A percentile compares a stretch with the other conserved stretches of the same genome.
phyloP scores from a whole-genome alignment of 2,329 filamentous ascomycete species.

The Fusarium verrucosum region DNA sequence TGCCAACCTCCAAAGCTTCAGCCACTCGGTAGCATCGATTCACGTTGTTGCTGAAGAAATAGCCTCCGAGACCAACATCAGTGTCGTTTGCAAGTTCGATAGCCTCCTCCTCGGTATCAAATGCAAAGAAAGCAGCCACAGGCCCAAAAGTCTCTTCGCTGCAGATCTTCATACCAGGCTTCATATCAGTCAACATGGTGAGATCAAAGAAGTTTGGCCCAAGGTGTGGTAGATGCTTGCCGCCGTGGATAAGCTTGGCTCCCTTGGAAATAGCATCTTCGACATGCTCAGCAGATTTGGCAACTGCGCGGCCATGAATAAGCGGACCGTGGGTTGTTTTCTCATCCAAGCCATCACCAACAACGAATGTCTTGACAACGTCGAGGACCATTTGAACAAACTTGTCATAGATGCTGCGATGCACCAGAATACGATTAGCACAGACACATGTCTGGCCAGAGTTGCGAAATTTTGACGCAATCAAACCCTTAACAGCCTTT shows the following conservation, averaged over 20 bases:
- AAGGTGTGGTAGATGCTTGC: conserved; percentile 65
- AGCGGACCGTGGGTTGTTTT: conserved; percentile 68
- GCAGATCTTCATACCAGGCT: conserved; percentile 70
- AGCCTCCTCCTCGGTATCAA: conserved; percentile 74
- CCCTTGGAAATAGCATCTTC: conserved; percentile 70
- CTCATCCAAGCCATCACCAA: conserved; percentile 64
- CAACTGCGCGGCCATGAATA: conserved; percentile 71
- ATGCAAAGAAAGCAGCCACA: conserved; percentile 73
- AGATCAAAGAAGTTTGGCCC: conserved; percentile 74
- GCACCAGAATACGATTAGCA: conserved; percentile 68
- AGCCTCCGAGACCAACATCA: conserved; percentile 76
- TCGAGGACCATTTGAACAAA: conserved; percentile 61
- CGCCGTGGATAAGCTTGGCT: conserved; percentile 66
- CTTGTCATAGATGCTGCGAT: conserved; percentile 66
- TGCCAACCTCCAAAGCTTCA: conserved; percentile 58
- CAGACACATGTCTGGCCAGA: conserved; percentile 78
- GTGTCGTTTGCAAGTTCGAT: conserved; percentile 71
- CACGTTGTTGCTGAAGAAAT: conserved; percentile 68
- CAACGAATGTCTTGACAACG: conserved; percentile 65
- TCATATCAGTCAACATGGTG: conserved; percentile 75
- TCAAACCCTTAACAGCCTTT: conserved; percentile 70
- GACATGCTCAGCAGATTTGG: conserved; percentile 70
- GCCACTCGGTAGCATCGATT: conserved; percentile 54
- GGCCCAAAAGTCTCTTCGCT: conserved; percentile 78
- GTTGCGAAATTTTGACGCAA: conserved; percentile 75